These are phyloP conservation scores for Mycena citricolor DNA, from an alignment of 1,284 basidiomycete species.

Conservation along the genomic window DNA sequence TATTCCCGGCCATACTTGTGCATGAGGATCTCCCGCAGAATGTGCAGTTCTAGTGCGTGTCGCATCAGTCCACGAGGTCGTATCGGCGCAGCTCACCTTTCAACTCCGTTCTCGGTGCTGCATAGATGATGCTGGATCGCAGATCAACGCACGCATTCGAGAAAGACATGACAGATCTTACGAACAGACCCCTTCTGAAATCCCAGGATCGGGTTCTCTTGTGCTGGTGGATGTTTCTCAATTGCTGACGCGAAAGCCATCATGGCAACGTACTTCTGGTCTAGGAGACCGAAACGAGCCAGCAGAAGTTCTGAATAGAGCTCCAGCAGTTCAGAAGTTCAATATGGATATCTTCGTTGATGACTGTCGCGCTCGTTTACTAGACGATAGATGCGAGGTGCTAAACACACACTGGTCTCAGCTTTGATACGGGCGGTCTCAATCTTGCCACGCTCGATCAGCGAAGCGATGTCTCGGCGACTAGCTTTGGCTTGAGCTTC, in stretches of 20 bases:
- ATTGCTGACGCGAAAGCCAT: not conserved
- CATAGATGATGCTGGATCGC: slow-evolving; percentile 73
- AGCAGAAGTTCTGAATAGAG: slow-evolving; percentile 92
- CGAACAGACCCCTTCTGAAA: slow-evolving; percentile 68
- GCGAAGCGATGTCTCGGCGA: slow-evolving; percentile 75
- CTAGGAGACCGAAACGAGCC: slow-evolving; percentile 89
- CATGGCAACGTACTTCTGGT: slow-evolving; percentile 63
- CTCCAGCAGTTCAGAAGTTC: slow-evolving; percentile 89
- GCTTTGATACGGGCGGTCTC: slow-evolving; percentile 85
- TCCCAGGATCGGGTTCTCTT: slow-evolving; percentile 80
- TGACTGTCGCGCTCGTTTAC: slow-evolving; percentile 47
- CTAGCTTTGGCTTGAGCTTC: slow-evolving; percentile 86
- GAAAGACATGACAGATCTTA: slow-evolving; percentile 8
- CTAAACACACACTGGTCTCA: slow-evolving; percentile 56
- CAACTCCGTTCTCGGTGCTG: slow-evolving; percentile 87
- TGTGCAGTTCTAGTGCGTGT: slow-evolving; percentile 71
- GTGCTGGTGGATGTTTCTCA: slow-evolving; percentile 42
- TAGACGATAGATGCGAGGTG: not conserved
- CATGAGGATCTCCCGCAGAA: slow-evolving; percentile 91
- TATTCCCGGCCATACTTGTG: slow-evolving; percentile 91
- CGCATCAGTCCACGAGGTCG: slow-evolving; percentile 1
- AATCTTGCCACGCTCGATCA: slow-evolving; percentile 76
- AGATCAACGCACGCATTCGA: not conserved
- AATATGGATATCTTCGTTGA: slow-evolving; percentile 82
- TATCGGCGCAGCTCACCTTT: slow-evolving; percentile 57